phyloP scores from a whole-genome alignment of 1,139 yeast genomes.

The Candida gigantensis region DNA sequence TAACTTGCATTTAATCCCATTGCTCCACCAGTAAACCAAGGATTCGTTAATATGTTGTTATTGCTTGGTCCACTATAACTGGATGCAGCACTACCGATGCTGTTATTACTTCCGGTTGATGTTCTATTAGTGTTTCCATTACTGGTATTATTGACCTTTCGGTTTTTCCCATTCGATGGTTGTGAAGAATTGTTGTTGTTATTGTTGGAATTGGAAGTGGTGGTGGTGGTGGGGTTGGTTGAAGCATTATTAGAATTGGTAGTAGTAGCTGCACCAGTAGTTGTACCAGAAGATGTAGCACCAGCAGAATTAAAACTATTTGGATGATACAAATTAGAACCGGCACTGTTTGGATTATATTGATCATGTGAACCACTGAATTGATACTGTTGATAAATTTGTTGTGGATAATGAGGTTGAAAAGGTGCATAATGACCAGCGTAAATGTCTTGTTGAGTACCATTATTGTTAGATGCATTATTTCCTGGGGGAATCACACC shows the following conservation, averaged over 20 bases:
- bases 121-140: neutral
- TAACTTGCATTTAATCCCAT: neutral
- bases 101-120: neutral
- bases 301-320: too few species aligned
- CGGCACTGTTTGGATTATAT: slow-evolving; percentile 5
- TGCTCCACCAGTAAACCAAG: neutral
- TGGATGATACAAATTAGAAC: neutral
- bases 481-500: neutral
- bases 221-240: neutral
- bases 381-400: slow-evolving; percentile 15
- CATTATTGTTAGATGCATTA: slow-evolving; percentile 1
- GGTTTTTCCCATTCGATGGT: too few species aligned
- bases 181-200: slow-evolving; percentile 1
- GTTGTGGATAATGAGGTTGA: slow-evolving; percentile 18
- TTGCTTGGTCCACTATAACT: slow-evolving; percentile 10
- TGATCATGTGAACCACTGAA: slow-evolving; percentile 18
- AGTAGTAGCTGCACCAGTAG: slow-evolving; percentile 4
- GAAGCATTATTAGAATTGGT: neutral
- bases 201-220: neutral
- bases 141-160: too few species aligned
- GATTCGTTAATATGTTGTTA: neutral
- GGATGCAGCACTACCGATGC: slow-evolving; percentile 2
- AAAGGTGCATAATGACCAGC: slow-evolving; percentile 16
- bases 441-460: slow-evolving; percentile 9
- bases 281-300: too few species aligned